Percentiles rank a stretch among this genome's conserved stretches.
These are phyloP conservation scores for Phyllostachys edulis DNA, from an alignment of 176 grass and related monocot species.

Conservation along the genomic window DNA sequence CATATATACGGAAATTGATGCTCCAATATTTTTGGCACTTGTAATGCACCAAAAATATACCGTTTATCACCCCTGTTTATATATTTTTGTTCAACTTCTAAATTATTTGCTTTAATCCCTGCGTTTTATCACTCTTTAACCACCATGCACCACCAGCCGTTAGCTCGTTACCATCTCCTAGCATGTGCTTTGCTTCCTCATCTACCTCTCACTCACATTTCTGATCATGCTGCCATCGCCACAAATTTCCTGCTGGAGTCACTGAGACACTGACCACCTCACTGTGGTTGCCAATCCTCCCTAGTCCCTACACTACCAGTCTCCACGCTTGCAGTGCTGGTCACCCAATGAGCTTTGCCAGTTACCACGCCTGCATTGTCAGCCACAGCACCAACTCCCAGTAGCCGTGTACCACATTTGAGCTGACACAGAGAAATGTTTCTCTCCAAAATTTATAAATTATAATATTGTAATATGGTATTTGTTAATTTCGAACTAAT, in stretches of 20 bases:
- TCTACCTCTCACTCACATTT: neutral
- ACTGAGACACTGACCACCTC: neutral
- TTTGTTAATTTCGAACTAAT: neutral
- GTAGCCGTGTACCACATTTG: neutral
- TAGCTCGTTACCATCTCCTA: neutral
- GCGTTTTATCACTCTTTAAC: neutral
- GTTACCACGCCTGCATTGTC: constrained; percentile 6
- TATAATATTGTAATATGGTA: neutral
- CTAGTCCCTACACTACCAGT: neutral
- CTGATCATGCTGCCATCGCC: neutral
- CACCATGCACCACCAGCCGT: neutral
- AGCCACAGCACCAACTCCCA: neutral
- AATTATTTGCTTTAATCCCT: constrained; percentile 2
- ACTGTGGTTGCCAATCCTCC: neutral
- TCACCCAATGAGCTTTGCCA: neutral
- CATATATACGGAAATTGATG: neutral
- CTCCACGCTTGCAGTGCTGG: neutral
- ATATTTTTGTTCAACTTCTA: neutral
- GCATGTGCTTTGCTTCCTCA: neutral
- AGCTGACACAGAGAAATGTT: neutral
- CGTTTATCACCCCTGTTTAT: neutral
- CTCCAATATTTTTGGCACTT: neutral
- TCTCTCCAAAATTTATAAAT: neutral
- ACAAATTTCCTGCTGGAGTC: constrained; percentile 8
- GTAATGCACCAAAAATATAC: neutral